phyloP scores from a whole-genome alignment of 1,284 basidiomycete genomes.

The Ustilago lituana region DNA sequence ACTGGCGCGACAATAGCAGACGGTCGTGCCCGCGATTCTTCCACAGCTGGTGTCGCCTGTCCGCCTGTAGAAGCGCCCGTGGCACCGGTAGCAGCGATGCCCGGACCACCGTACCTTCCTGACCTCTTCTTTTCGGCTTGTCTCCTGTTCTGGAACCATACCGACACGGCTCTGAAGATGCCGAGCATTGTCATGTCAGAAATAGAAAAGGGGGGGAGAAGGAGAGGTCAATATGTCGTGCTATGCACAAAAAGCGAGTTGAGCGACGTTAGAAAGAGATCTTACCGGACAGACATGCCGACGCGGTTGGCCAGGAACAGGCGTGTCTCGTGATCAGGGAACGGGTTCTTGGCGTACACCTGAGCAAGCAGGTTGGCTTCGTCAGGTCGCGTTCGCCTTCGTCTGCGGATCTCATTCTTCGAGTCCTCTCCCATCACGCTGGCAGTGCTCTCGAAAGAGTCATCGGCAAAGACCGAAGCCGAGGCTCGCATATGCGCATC shows the following conservation, averaged over 20 bases:
- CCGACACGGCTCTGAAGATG: conserved; percentile 50
- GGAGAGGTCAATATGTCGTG: conserved; percentile 3
- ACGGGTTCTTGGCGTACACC: conserved; percentile 58
- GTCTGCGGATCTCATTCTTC: conserved; percentile 44
- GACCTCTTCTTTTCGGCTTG: conserved; percentile 67
- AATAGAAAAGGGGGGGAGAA: not conserved
- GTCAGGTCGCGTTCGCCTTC: conserved; percentile 57
- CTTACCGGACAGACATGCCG: conserved; percentile 61
- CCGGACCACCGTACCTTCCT: conserved; percentile 48
- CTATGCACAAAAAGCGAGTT: not conserved
- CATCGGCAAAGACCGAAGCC: conserved; percentile 31
- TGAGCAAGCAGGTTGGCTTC: conserved; percentile 57
- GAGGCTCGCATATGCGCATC: conserved; percentile 10
- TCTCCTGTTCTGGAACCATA: conserved; percentile 65
- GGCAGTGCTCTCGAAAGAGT: conserved; percentile 38
- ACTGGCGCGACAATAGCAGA: not conserved
- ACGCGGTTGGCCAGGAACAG: conserved; percentile 53
- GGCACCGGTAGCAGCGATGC: conserved; percentile 15
- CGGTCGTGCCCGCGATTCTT: conserved; percentile 1
- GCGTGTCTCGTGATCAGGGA: conserved; percentile 60
- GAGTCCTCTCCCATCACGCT: conserved; percentile 34
- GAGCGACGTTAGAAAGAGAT: not conserved
- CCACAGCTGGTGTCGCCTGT: conserved; percentile 3
- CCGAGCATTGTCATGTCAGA: not conserved
- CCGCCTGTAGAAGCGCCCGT: not conserved